Base-by-base conservation (phyloP, 2,329 filamentous ascomycete species). In the Phaeosphaeriaceae sp. region DNA sequence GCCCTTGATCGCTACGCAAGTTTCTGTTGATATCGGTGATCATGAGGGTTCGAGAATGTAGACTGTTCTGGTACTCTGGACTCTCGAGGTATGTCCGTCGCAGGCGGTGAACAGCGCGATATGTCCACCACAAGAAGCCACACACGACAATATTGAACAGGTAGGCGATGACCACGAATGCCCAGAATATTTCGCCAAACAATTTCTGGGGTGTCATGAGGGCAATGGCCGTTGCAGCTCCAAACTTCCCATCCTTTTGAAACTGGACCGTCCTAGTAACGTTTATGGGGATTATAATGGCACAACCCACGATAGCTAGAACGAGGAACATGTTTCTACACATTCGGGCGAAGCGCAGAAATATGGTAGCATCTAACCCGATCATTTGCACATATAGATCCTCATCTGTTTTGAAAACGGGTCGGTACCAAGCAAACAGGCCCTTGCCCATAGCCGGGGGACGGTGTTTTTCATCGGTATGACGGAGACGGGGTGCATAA, bases 401-500 rank as follows among this genome's bases (percentile, higher is more conserved):
- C 76, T 99, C 94, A 51, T 84, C 87, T 12, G 89, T 93, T 52
- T 81, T 84, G 74, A 92, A 81, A 26, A 99, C 77, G 0, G 93
- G 92, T 16, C 79, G 79, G 26, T 96, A 73, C 94, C 94, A 99
- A 39, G 91, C 87, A 70, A 96, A 92, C 8, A 93, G 78, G n/a
- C 90, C 88, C 68, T 88, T 95, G 47, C 89, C 90, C 64, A 97
- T 82, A 1, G 89, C 86, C 11, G 94, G 94, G 15, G 93, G 94
- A 8, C 89, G 85, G 77, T 96, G 92, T 74, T 88, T 91, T 61
- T 91, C 86, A 72, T 97, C 93, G 70, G 91, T 89, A 79, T 97
- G 88, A 72, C 96, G 96, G 40, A 95, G 81, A 71, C 95, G 93
- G 33, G 94, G 94, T 3, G 94, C 92, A 76, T 99, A 99, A 39